A percentile compares a stretch with the other conserved stretches of the same genome.
Conservation (phyloP, 2,329 filamentous ascomycete genomes). For the Chalaropsis thielavioides region DNA sequence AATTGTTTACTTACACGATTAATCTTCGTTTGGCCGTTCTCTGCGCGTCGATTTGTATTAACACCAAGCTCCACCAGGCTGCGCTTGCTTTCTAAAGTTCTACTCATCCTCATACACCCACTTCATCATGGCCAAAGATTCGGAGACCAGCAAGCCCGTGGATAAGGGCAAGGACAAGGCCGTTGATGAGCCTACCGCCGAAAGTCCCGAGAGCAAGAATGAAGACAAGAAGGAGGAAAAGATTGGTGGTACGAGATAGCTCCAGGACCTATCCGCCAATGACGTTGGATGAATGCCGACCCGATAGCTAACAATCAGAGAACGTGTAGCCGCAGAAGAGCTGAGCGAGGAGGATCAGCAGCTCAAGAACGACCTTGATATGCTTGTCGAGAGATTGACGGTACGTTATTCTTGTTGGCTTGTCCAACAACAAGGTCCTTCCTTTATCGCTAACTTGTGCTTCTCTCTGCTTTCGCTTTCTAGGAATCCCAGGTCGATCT, state of each 20-base stretch:
- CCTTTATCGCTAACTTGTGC: neutral
- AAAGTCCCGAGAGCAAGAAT: conserved; percentile 52
- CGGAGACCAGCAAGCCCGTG: conserved; percentile 65
- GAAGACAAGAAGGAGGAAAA: conserved; percentile 41
- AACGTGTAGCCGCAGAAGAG: conserved; percentile 49
- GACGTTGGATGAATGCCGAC: neutral
- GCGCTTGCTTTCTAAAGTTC: conserved; percentile 1
- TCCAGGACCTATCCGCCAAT: conserved; percentile 21
- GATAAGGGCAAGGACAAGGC: conserved; percentile 98
- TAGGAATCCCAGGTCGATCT: conserved; percentile 76
- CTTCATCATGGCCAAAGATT: conserved; percentile 76
- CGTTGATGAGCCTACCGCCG: conserved; percentile 45
- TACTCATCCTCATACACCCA: conserved; percentile 1
- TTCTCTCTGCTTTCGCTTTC: conserved; percentile 10
- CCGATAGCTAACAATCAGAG: conserved; percentile 5
- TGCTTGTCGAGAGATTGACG: conserved; percentile 90
- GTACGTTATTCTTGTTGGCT: conserved; percentile 32
- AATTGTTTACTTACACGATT: neutral
- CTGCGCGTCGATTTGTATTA: neutral
- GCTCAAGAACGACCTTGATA: conserved; percentile 92
- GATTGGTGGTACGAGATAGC: conserved; percentile 30
- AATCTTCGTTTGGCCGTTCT: neutral
- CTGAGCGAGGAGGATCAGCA: conserved; percentile 96
- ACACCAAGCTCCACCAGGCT: conserved; percentile 2
- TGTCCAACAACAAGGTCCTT: conserved; percentile 5